Percentiles rank a stretch among this genome's conserved stretches.
phyloP scores from a whole-genome alignment of 108 stramenopile species.

The Conticribra weissflogii region DNA sequence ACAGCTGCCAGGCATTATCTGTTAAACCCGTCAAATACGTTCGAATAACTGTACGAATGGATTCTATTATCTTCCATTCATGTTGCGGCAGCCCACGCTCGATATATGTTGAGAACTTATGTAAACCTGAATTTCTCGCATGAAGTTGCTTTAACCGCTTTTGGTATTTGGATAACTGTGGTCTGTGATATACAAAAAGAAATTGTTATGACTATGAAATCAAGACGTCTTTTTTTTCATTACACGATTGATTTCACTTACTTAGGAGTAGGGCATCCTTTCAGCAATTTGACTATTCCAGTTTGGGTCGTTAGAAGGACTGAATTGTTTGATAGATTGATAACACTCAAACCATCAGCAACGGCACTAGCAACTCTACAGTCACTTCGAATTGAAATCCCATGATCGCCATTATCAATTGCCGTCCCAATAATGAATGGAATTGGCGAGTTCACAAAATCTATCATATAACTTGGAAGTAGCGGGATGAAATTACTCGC shows the following conservation, averaged over 20 bases:
- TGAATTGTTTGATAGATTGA: conserved; percentile 8
- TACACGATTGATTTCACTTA: neutral
- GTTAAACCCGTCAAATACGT: conserved; percentile 14
- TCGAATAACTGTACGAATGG: no score
- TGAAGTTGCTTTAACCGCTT: no score
- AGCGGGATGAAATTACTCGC: conserved; percentile 43
- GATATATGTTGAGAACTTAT: no score
- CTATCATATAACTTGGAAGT: conserved; percentile 31
- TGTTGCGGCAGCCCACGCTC: no score
- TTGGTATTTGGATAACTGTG: no score
- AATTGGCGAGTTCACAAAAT: conserved; percentile 41
- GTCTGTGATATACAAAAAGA: no score
- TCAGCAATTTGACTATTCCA: conserved; percentile 12
- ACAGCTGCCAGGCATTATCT: conserved; percentile 12
- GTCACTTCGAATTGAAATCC: conserved; percentile 1
- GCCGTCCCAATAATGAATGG: conserved; percentile 26
- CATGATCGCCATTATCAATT: neutral
- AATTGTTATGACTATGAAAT: no score
- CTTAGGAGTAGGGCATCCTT: neutral
- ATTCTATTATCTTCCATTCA: no score
- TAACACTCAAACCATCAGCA: conserved; percentile 22
- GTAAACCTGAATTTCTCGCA: no score
- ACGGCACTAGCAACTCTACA: conserved; percentile 18
- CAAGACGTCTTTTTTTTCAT: no score
- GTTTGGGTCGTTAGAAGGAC: conserved; percentile 9